A percentile compares a stretch with the other conserved stretches of the same genome.
Evolutionary conservation across 192 early-diverging fungal genomes (phyloP).

Genomic region (Allomyces macrogynus): DNA sequence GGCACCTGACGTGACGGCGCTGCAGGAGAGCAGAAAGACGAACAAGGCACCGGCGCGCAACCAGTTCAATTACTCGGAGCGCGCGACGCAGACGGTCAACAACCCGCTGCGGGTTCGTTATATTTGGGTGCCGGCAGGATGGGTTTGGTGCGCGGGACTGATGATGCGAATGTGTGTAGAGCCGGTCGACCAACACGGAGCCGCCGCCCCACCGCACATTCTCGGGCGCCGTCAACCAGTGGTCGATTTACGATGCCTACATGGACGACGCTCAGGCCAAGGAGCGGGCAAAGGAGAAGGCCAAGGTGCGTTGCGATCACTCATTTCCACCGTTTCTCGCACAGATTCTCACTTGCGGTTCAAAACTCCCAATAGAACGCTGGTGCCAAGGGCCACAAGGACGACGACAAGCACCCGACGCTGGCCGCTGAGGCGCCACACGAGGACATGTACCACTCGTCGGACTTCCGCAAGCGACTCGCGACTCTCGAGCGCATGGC

Average conservation of each 20-base stretch:
- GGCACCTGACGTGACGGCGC: too few species aligned
- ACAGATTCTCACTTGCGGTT: too few species aligned
- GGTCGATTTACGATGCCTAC: constrained; percentile 40
- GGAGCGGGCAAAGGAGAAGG: constrained; percentile 33
- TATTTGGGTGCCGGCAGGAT: background rate
- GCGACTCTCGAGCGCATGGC: constrained; percentile 39
- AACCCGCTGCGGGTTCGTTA: constrained; percentile 28
- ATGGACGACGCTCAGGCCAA: constrained; percentile 34
- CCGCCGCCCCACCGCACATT: constrained; percentile 32
- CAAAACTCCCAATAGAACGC: constrained; percentile 1
- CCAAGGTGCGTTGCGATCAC: constrained; percentile 15
- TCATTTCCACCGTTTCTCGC: background rate
- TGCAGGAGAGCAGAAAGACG: background rate
- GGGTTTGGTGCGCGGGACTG: too few species aligned
- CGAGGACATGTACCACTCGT: constrained; percentile 37
- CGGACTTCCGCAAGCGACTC: constrained; percentile 29
- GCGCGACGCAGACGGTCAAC: constrained; percentile 36
- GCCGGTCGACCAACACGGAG: constrained; percentile 37
- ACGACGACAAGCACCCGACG: constrained; percentile 25
- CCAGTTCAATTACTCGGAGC: constrained; percentile 42
- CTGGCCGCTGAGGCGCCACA: constrained; percentile 19
- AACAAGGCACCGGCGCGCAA: constrained; percentile 24
- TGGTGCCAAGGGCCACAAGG: constrained; percentile 28
- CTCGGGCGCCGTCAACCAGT: constrained; percentile 34
- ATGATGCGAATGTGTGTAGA: constrained; percentile 9